Percentiles rank a stretch among this genome's conserved stretches.
These are phyloP conservation scores for Trichoderma breve DNA, from an alignment of 2,329 filamentous ascomycete genomes.

Conservation along the genomic window DNA sequence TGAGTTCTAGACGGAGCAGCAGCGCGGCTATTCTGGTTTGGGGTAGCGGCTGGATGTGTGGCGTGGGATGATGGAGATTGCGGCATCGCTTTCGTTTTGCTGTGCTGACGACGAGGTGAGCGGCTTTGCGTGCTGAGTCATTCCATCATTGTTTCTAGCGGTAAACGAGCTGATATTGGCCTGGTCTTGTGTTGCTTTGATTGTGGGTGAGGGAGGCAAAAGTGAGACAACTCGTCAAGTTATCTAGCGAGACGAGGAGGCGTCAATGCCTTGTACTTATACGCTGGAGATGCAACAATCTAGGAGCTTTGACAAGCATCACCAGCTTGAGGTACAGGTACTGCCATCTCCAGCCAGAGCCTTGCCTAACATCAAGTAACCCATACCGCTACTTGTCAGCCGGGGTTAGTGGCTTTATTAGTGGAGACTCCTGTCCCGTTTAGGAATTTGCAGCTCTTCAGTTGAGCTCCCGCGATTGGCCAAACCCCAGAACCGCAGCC, in stretches of 20 bases:
- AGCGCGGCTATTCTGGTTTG: neutral
- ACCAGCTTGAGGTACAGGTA: neutral
- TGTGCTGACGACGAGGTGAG: conserved; percentile 3
- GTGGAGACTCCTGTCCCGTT: neutral
- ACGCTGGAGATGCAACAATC: neutral
- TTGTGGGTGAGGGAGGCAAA: neutral
- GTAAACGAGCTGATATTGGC: neutral
- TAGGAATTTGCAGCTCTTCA: neutral
- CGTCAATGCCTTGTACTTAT: neutral
- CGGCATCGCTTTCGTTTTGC: neutral
- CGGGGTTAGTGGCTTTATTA: neutral
- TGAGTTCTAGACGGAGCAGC: neutral
- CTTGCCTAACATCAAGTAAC: neutral
- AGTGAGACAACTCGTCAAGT: neutral
- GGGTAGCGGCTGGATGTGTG: neutral
- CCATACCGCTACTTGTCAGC: neutral
- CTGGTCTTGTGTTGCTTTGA: neutral
- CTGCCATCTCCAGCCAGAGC: neutral
- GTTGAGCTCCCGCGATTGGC: neutral
- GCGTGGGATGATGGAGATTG: too few species aligned
- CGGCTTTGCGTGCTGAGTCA: neutral
- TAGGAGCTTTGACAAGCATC: neutral
- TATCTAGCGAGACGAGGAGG: neutral
- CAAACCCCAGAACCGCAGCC: neutral
- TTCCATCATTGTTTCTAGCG: neutral